phyloP scores from a whole-genome alignment of 495 filamentous ascomycete genomes.

The Penicillium paradoxum region DNA sequence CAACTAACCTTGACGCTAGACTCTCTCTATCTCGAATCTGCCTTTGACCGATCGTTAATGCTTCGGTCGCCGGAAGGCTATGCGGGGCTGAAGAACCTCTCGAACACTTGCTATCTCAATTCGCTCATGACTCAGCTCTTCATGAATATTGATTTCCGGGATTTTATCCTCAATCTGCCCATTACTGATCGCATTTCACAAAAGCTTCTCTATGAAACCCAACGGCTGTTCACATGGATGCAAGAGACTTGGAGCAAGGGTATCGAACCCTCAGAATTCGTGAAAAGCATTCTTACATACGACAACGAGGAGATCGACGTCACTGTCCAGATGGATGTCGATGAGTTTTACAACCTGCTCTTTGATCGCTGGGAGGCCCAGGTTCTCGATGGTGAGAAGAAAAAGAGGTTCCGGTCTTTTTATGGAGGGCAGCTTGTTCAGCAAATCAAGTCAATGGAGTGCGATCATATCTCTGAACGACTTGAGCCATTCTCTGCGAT shows the following conservation, averaged over 20 bases:
- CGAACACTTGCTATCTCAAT: slow-evolving; percentile 97
- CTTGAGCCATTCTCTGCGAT: slow-evolving; percentile 92
- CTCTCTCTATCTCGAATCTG: slow-evolving; percentile 52
- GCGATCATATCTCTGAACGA: slow-evolving; percentile 84
- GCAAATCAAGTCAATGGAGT: slow-evolving; percentile 93
- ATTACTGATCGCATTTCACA: slow-evolving; percentile 53
- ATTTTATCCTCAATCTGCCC: slow-evolving; percentile 70
- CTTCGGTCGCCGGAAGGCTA: slow-evolving; percentile 73
- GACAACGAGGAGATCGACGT: slow-evolving; percentile 84
- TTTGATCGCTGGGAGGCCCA: slow-evolving; percentile 90
- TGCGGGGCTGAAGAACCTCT: slow-evolving; percentile 80
- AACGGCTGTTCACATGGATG: slow-evolving; percentile 77
- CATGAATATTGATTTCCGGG: slow-evolving; percentile 87
- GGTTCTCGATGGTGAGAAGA: slow-evolving; percentile 60
- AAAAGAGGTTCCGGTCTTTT: slow-evolving; percentile 73
- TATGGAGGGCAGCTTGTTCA: slow-evolving; percentile 91
- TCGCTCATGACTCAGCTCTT: slow-evolving; percentile 93
- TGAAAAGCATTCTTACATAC: slow-evolving; percentile 72
- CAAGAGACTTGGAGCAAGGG: slow-evolving; percentile 71
- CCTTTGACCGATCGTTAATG: slow-evolving; percentile 60
- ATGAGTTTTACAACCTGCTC: slow-evolving; percentile 92
- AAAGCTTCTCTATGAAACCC: slow-evolving; percentile 67
- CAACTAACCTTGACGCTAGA: slow-evolving; percentile 18
- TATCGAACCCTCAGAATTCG: slow-evolving; percentile 68
- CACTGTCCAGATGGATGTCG: slow-evolving; percentile 91